These are phyloP conservation scores for Trametopsis cervina DNA, from an alignment of 768 basidiomycete species.

Conservation along the genomic window DNA sequence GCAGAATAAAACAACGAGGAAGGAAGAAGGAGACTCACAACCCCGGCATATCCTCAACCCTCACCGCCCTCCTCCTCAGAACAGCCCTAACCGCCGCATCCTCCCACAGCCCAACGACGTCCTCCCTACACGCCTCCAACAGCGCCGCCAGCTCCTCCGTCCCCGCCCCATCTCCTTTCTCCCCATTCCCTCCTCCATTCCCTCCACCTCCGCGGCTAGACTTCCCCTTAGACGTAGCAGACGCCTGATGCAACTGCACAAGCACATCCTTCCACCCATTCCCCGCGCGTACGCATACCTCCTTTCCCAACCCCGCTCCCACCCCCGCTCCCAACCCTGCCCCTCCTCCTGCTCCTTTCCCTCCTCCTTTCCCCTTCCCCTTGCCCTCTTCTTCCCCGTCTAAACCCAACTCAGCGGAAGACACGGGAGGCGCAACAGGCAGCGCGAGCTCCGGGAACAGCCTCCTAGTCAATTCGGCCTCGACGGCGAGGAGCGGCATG, in stretches of 20 bases:
- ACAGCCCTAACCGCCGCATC: conserved; percentile 46
- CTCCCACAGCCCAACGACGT: conserved; percentile 58
- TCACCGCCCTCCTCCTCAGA: conserved; percentile 40
- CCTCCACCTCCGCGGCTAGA: conserved; percentile 12
- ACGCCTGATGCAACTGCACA: conserved; percentile 10
- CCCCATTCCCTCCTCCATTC: conserved; percentile 13
- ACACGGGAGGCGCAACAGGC: neutral
- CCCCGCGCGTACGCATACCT: conserved; percentile 43
- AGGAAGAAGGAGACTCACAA: conserved; percentile 43
- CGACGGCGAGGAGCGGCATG: conserved; percentile 48
- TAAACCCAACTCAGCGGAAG: neutral
- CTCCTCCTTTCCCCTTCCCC: neutral
- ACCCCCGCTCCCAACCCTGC: neutral
- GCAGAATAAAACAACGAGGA: neutral
- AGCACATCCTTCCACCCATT: conserved; percentile 52
- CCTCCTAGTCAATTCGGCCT: conserved; percentile 42
- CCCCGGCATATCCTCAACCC: conserved; percentile 56
- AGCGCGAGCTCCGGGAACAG: conserved; percentile 37
- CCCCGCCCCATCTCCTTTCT: conserved; percentile 7
- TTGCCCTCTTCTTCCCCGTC: neutral
- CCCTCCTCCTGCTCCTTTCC: neutral
- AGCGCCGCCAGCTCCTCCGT: conserved; percentile 35
- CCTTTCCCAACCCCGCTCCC: conserved; percentile 1
- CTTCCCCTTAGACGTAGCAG: conserved; percentile 7
- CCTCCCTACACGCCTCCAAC: conserved; percentile 46